phyloP scores from a whole-genome alignment of 2,329 filamentous ascomycete genomes.

The Aspergillus udagawae region DNA sequence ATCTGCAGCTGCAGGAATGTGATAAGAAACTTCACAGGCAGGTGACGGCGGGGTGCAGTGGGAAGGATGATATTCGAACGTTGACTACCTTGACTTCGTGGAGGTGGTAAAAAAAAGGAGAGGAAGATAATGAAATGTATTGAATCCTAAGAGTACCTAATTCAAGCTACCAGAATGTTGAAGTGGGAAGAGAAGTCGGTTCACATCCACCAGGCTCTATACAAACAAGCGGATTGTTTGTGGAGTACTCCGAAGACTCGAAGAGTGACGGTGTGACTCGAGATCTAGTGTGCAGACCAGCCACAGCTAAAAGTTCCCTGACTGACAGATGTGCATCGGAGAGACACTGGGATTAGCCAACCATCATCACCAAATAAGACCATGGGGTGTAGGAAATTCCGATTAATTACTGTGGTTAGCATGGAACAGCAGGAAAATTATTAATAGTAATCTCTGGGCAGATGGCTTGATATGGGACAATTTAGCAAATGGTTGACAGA shows the following conservation, averaged over 20 bases:
- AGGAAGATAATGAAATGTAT: neutral
- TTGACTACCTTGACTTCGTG: neutral
- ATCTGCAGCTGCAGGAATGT: slow-evolving; percentile 16
- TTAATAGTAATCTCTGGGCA: slow-evolving; percentile 5
- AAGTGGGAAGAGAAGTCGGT: slow-evolving; percentile 1
- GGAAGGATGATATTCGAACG: neutral
- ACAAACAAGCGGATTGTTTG: neutral
- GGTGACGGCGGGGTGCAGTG: slow-evolving; percentile 1
- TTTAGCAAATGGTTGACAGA: neutral
- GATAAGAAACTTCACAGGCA: slow-evolving; percentile 10
- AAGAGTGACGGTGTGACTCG: slow-evolving; percentile 14
- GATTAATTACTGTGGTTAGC: slow-evolving; percentile 9
- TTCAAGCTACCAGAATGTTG: neutral
- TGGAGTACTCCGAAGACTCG: neutral
- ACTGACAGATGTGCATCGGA: too few relatives aligned
- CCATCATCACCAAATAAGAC: neutral
- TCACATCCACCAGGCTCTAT: neutral
- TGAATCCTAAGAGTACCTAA: neutral
- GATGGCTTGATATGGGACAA: slow-evolving; percentile 1
- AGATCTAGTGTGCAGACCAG: slow-evolving; percentile 13
- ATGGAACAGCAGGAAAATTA: neutral
- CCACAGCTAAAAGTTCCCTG: slow-evolving; percentile 1
- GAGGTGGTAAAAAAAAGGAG: neutral
- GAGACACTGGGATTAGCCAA: too few relatives aligned
- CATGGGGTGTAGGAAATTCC: slow-evolving; percentile 1